phyloP scores from a whole-genome alignment of 1,284 basidiomycete genomes.

The Cutaneotrichosporon mucoides region DNA sequence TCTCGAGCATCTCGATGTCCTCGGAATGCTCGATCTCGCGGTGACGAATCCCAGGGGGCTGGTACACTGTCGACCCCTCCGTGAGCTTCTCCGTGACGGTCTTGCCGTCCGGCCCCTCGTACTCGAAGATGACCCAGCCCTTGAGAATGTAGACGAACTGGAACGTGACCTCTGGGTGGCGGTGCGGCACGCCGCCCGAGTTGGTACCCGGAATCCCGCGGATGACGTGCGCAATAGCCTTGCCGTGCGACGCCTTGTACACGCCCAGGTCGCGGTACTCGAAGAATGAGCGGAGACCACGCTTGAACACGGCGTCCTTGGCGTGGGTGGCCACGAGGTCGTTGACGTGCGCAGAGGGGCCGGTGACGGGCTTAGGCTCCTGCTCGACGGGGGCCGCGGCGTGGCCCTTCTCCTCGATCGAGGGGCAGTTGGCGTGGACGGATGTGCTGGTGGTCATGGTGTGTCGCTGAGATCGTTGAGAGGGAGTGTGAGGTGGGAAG shows the following conservation, averaged over 20 bases:
- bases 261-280: conserved; percentile 14
- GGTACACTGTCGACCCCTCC: conserved; percentile 6
- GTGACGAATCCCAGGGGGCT: conserved; percentile 11
- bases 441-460: no score
- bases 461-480: no score
- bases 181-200: conserved; percentile 3
- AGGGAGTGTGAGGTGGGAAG: no score
- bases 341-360: not conserved
- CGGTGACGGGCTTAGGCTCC: not conserved
- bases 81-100: conserved; percentile 4
- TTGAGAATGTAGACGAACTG: conserved; percentile 13
- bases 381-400: not conserved
- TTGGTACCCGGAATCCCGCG: conserved; percentile 6
- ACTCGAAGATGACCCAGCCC: conserved; percentile 14
- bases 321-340: conserved; percentile 5
- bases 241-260: conserved; percentile 5
- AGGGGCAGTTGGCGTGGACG: no score
- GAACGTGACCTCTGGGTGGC: conserved; percentile 4
- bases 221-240: conserved; percentile 8
- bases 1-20: conserved; percentile 15
- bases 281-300: conserved; percentile 14
- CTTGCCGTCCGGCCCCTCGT: conserved; percentile 6
- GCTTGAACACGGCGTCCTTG: conserved; percentile 4
- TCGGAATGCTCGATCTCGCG: conserved; percentile 11
- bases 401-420: not conserved